A percentile compares a stretch with the other conserved stretches of the same genome.
Evolutionary conservation across 2,329 filamentous ascomycete genomes (phyloP).

Genomic region (Paraphoma sp.): DNA sequence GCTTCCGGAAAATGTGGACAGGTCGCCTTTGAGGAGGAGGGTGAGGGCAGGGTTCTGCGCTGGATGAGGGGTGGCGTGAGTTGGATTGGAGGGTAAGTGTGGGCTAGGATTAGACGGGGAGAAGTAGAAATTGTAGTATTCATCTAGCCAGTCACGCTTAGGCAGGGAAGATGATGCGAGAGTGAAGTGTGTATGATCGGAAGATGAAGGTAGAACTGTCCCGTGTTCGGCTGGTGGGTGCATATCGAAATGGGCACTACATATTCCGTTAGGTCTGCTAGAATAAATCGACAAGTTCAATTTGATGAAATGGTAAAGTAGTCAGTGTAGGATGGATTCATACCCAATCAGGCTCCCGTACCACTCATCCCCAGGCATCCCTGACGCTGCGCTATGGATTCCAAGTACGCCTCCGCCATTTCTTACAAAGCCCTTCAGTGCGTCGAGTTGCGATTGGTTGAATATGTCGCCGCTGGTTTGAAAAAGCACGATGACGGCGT

Average conservation of each 20-base stretch:
- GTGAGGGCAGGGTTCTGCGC: slow-evolving; percentile 24
- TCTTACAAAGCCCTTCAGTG: slow-evolving; percentile 21
- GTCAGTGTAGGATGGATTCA: neutral
- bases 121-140: slow-evolving; percentile 38
- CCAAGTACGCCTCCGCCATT: slow-evolving; percentile 31
- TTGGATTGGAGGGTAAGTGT: no score
- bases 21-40: slow-evolving; percentile 28
- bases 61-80: slow-evolving; percentile 14
- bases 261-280: no score
- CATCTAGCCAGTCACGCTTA: slow-evolving; percentile 24
- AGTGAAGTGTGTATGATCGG: slow-evolving; percentile 10
- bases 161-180: no score
- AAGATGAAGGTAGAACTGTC: slow-evolving; percentile 16
- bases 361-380: slow-evolving; percentile 28
- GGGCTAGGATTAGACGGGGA: no score
- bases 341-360: slow-evolving; percentile 25
- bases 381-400: slow-evolving; percentile 36
- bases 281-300: no score
- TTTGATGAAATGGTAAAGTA: neutral
- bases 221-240: slow-evolving; percentile 31
- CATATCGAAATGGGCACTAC: slow-evolving; percentile 31
- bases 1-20: slow-evolving; percentile 25
- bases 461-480: slow-evolving; percentile 25
- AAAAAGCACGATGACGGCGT: slow-evolving; percentile 21
- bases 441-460: slow-evolving; percentile 12